phyloP scores from a whole-genome alignment of 225 moss, liverwort and hornwort species.

The Straminergon stramineum region DNA sequence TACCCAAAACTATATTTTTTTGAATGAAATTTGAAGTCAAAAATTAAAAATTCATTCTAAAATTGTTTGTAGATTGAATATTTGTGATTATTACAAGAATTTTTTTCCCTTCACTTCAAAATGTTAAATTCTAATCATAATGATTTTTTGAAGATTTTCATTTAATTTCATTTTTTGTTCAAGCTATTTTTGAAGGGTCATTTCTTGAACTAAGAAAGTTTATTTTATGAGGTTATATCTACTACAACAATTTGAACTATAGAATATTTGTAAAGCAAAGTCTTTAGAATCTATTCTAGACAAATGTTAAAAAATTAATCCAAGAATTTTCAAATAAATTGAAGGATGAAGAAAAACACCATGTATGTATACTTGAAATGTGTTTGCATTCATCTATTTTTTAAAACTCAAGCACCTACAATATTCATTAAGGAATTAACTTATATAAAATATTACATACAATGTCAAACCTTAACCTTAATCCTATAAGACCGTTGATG shows the following conservation, averaged over 20 bases:
- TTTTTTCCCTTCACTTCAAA: background rate
- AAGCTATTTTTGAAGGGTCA: background rate
- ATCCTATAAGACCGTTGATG: fast-evolving
- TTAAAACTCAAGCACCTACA: background rate
- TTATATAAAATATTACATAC: background rate
- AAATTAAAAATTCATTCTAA: background rate
- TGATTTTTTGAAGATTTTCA: background rate
- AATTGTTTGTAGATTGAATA: background rate
- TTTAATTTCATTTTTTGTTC: background rate
- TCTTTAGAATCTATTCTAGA: background rate
- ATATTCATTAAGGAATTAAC: fast-evolving
- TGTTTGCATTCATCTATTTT: background rate
- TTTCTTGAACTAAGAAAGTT: background rate
- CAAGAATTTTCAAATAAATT: background rate
- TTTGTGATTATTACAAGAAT: background rate
- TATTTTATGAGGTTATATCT: background rate
- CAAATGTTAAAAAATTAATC: background rate
- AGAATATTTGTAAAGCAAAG: background rate
- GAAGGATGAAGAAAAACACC: background rate
- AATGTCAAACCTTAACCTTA: background rate
- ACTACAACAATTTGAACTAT: background rate
- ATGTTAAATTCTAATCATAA: background rate
- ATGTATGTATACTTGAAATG: background rate
- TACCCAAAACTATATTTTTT: background rate
- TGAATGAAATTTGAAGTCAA: too few relatives aligned